Base-by-base conservation (phyloP, 352 stramenopile genomes). In the Phytopythium helicoides region DNA sequence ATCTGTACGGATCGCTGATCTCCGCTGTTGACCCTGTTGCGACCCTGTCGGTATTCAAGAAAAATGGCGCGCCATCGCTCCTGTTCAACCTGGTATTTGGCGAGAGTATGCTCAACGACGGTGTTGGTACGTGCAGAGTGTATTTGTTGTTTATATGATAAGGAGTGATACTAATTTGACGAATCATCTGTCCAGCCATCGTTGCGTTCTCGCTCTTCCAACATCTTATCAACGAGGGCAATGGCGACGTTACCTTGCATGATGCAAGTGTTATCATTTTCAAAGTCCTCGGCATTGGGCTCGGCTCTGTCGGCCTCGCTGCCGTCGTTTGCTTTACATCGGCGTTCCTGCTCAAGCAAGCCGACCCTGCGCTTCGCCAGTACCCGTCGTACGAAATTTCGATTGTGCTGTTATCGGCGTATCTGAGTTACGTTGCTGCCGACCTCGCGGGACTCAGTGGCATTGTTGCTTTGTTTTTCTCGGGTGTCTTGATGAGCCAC, bases 41-140 rank as follows among this genome's bases (percentile, higher is more conserved):
- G 18, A 97, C 91, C 14, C 60, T 98, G 4, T 94, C 88, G 0
- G 89, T 98, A 3, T 98, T 98, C 60, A 96, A 97, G 73, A 95
- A 94, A 48, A 89, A 91, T 42, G 77, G 81, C 35, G 83, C 81
- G 3, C 83, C 83, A 38, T 77, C 90, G 15, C 72, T 94, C 21
- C 67, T 98, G 6, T 98, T 98, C 62, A 98, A 98, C 60, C 74
- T 98, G 42, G 90, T 98, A 0, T 98, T 98, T 70, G 95, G 95
- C 34, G 95, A 98, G 68, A 96, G 81, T 50, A 91, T 97, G 60
- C 76, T 98, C 4, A 98, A 98, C 56, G 95, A 98, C 58, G 92
- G 89, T 47, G 87, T 98, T 26, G 84, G 79, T 72, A 71, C 80
- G 50, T 73, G 1, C 10, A 34, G 25, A 50, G n/a, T n/a, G 48